These are phyloP conservation scores for Cytospora piceicola DNA, from an alignment of 2,329 filamentous ascomycete species.

Conservation along the genomic window DNA sequence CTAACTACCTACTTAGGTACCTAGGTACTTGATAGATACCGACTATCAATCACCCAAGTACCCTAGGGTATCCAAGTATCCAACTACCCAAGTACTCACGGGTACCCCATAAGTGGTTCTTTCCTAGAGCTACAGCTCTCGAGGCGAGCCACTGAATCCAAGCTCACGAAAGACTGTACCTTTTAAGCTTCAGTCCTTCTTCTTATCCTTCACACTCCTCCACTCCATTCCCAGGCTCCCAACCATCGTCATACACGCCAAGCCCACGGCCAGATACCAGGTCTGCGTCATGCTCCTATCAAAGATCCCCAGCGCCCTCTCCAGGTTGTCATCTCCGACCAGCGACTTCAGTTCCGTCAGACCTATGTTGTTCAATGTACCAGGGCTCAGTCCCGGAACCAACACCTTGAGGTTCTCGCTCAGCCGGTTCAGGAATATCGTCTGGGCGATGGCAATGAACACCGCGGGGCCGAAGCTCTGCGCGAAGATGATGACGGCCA, in stretches of 20 bases:
- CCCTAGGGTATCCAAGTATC: too few relatives aligned
- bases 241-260: slow-evolving; percentile 22
- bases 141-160: too few relatives aligned
- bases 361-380: slow-evolving; percentile 18
- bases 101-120: too few relatives aligned
- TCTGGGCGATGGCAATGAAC: slow-evolving; percentile 45
- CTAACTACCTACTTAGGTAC: too few relatives aligned
- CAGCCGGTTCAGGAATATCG: slow-evolving; percentile 42
- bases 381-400: slow-evolving; percentile 12
- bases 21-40: too few relatives aligned
- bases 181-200: slow-evolving; percentile 8
- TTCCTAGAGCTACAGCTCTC: too few relatives aligned
- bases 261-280: slow-evolving; percentile 27
- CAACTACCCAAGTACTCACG: too few relatives aligned
- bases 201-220: slow-evolving; percentile 27
- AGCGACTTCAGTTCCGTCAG: slow-evolving; percentile 18
- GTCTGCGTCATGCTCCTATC: slow-evolving; percentile 30
- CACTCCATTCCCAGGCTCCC: slow-evolving; percentile 27
- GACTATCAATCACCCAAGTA: too few relatives aligned
- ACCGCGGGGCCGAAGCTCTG: slow-evolving; percentile 49
- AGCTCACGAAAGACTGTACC: neutral
- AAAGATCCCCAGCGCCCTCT: slow-evolving; percentile 11
- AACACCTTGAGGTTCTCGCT: slow-evolving; percentile 28
- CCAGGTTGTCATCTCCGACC: slow-evolving; percentile 20
- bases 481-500: slow-evolving; percentile 34